phyloP scores from a whole-genome alignment of 148 eudicot genomes.

The Diospyros kaki region DNA sequence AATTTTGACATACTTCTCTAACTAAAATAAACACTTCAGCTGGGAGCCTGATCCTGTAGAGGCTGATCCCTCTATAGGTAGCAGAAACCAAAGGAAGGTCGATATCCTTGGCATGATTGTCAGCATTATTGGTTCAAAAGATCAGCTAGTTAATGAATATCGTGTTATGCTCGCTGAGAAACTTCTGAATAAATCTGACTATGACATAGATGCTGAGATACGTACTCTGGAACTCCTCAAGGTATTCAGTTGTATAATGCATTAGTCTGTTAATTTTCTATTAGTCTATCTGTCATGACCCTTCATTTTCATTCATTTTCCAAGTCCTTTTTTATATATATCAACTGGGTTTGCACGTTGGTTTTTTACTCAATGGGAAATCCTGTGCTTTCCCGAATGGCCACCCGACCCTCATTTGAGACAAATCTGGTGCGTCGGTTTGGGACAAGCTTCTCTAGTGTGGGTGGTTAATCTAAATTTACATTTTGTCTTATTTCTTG shows the following conservation, averaged over 20 bases:
- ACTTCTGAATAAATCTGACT: slow-evolving; percentile 93
- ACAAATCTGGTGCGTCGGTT: no score
- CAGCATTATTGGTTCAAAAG: slow-evolving; percentile 95
- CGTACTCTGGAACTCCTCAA: slow-evolving; percentile 91
- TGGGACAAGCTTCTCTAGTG: no score
- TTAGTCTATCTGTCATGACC: background rate
- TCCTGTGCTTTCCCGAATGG: no score
- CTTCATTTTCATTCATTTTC: no score
- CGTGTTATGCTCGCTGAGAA: slow-evolving; percentile 98
- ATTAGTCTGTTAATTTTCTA: slow-evolving; percentile 11
- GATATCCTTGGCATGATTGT: slow-evolving; percentile 96
- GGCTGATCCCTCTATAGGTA: slow-evolving; percentile 78
- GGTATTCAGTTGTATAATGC: slow-evolving; percentile 31
- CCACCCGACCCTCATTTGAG: no score
- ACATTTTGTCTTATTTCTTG: no score
- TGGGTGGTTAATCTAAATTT: no score
- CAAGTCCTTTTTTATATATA: no score
- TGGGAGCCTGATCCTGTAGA: slow-evolving; percentile 99
- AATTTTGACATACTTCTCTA: slow-evolving; percentile 13
- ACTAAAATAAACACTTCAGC: slow-evolving; percentile 34
- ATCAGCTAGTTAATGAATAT: slow-evolving; percentile 91
- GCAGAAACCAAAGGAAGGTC: slow-evolving; percentile 74
- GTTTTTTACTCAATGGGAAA: no score
- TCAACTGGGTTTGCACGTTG: no score
- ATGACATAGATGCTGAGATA: slow-evolving; percentile 91